phyloP scores from a whole-genome alignment of 306 rosid genomes.

The Pachyrhizus erosus region DNA sequence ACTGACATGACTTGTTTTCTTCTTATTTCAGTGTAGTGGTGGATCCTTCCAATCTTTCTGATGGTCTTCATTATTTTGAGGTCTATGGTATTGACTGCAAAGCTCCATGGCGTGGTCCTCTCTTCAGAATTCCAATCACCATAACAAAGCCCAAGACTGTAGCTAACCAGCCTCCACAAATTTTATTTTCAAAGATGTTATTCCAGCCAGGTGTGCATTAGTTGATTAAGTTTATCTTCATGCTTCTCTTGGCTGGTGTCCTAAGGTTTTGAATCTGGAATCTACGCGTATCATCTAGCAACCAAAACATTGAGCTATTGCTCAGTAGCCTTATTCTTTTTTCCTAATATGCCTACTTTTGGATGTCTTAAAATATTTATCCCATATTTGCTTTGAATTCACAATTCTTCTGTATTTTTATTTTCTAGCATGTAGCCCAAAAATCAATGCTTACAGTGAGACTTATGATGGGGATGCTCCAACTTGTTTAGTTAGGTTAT shows the following conservation, averaged over 20 bases:
- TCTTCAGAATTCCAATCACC: constrained; percentile 90
- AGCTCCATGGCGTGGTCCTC: constrained; percentile 99
- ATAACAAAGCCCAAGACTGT: constrained; percentile 80
- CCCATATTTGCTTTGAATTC: not conserved
- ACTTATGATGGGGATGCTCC: constrained; percentile 8
- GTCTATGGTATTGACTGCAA: constrained; percentile 89
- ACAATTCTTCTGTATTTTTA: constrained; percentile 34
- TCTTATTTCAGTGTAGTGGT: constrained; percentile 74
- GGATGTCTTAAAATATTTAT: constrained; percentile 30
- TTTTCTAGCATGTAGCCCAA: constrained; percentile 30
- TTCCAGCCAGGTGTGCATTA: constrained; percentile 78
- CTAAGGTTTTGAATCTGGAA: constrained; percentile 22
- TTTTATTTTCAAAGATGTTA: constrained; percentile 72
- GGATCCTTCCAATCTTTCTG: constrained; percentile 79
- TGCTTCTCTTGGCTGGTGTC: constrained; percentile 38
- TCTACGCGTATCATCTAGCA: not conserved
- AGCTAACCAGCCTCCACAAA: constrained; percentile 63
- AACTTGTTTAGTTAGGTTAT: constrained; percentile 16
- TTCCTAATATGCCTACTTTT: not conserved
- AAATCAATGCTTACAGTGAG: constrained; percentile 22
- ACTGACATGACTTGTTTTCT: constrained; percentile 34
- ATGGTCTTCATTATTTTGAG: constrained; percentile 93
- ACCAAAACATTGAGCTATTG: constrained; percentile 31
- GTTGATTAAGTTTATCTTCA: constrained; percentile 32
- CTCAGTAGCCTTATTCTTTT: constrained; percentile 1